Conservation (phyloP, 768 basidiomycete genomes). For the Hygrophorus pudorinus region DNA sequence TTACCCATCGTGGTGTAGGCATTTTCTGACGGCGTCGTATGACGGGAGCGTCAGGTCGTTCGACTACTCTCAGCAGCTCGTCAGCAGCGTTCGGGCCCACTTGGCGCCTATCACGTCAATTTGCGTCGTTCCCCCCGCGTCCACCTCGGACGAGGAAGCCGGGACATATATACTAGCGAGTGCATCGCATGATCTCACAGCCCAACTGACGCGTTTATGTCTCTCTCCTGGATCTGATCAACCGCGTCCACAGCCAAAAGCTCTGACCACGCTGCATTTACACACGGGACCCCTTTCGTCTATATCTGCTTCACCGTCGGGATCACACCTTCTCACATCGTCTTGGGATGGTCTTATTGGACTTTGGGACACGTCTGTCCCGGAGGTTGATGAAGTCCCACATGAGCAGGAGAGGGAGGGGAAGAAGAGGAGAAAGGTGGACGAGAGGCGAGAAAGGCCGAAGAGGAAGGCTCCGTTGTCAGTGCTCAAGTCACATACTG, state of each 20-base stretch:
- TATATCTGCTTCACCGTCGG: constrained; percentile 42
- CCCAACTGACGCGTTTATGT: constrained; percentile 39
- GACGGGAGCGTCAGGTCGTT: constrained; percentile 71
- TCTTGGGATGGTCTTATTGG: constrained; percentile 87
- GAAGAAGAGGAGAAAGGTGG: constrained; percentile 51
- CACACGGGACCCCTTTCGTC: constrained; percentile 79
- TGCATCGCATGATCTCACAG: constrained; percentile 74
- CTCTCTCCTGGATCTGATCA: constrained; percentile 15
- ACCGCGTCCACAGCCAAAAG: constrained; percentile 13
- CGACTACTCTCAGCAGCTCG: constrained; percentile 52
- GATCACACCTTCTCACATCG: constrained; percentile 64
- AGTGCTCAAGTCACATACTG: constrained; percentile 79
- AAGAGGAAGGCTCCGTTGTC: constrained; percentile 57
- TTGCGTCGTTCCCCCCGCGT: constrained; percentile 39
- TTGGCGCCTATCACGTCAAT: constrained; percentile 59
- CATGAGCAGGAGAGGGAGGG: constrained; percentile 29
- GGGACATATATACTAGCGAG: constrained; percentile 42
- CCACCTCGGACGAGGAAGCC: constrained; percentile 14
- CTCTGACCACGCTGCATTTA: constrained; percentile 67
- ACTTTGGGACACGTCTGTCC: constrained; percentile 62
- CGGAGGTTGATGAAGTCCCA: constrained; percentile 53
- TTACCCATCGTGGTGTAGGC: constrained; percentile 34
- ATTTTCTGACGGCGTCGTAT: constrained; percentile 72
- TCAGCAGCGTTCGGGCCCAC: constrained; percentile 43
- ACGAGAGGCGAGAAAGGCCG: constrained; percentile 26